Evolutionary conservation across 495 filamentous ascomycete genomes (phyloP), one percentile per base, ranked within the genome.

Genomic region (Filosporella fistucella): DNA sequence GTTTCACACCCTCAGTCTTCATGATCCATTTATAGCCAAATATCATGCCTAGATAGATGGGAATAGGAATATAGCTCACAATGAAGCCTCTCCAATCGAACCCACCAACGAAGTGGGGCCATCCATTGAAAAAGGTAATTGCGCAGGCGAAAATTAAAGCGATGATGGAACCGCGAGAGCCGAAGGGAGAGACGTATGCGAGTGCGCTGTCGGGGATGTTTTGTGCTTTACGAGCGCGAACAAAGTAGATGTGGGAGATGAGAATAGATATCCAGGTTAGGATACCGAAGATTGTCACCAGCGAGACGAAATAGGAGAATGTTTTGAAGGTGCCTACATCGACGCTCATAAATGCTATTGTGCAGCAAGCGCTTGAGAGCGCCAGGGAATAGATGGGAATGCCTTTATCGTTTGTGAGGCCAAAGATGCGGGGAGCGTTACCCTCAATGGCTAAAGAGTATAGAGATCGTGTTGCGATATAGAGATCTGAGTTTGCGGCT

Each of bases 401-500:
- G n/a, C 84, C 84, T 26, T 66, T 62, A 29, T 63, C 66, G 28
- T 74, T 76, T 24, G 78, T 84, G 12, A 50, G 64, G 20, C 71
- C 60, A 56, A 89, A 77, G 41, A 82, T 53, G 0, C 57, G 59
- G 1, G 86, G 86, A 0, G 86, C 86, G 35, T 85, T 81, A 4
- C 82, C 76, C 47, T 81, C 70, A 30, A 73, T 50, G 1, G 85
- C 80, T 48, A 87, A 72, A 14, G 78, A 78, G 56, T 86, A 88
- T 3, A 91, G 72, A 29, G 82, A 80, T 11, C 88, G 77, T 0
- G 82, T 86, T 8, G 82, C 85, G 41, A 83, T 88, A 67, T 88
- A 91, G 35, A 90, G 69, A 72, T 86, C 89, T 1, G 86, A 83
- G 55, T 91, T 94, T 34, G 78, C 87, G 0, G 81, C 76, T 1